Percentiles rank a stretch among this genome's conserved stretches.
These are phyloP conservation scores for Spatholobus suberectus DNA, from an alignment of 306 rosid species.

Conservation along the genomic window DNA sequence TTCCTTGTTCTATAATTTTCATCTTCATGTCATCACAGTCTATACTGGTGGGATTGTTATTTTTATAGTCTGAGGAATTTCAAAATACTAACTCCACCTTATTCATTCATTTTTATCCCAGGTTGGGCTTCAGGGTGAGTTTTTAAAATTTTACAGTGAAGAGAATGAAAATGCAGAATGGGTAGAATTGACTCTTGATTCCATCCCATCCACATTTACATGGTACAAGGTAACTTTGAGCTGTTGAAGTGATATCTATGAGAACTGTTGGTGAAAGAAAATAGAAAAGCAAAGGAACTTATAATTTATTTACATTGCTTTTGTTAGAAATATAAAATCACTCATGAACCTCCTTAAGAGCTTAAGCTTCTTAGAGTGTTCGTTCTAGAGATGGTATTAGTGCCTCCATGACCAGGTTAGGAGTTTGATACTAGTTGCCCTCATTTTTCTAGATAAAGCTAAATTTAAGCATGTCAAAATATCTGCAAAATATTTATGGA, in stretches of 20 bases:
- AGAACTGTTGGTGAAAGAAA: neutral
- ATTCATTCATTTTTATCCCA: slow-evolving; percentile 47
- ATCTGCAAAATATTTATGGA: neutral
- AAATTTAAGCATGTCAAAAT: neutral
- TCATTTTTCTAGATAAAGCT: neutral
- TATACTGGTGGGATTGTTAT: slow-evolving; percentile 18
- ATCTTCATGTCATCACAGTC: slow-evolving; percentile 23
- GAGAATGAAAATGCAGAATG: slow-evolving; percentile 69
- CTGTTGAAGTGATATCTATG: slow-evolving; percentile 28
- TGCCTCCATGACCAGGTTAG: neutral
- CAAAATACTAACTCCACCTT: slow-evolving; percentile 33
- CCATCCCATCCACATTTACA: slow-evolving; percentile 68
- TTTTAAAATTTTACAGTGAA: slow-evolving; percentile 62
- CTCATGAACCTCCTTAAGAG: neutral
- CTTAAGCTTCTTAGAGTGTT: neutral
- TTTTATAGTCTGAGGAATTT: slow-evolving; percentile 4
- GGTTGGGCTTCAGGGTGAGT: slow-evolving; percentile 95
- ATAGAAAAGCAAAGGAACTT: neutral
- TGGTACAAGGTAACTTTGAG: slow-evolving; percentile 88
- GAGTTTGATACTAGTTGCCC: neutral
- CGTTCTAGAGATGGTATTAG: neutral
- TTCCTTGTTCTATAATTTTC: slow-evolving; percentile 10
- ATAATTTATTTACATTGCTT: slow-evolving; percentile 5
- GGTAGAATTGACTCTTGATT: slow-evolving; percentile 65
- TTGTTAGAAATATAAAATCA: slow-evolving; percentile 2